These are phyloP conservation scores for Xylariales sp. DNA, from an alignment of 2,329 filamentous ascomycete genomes.

Conservation along the genomic window DNA sequence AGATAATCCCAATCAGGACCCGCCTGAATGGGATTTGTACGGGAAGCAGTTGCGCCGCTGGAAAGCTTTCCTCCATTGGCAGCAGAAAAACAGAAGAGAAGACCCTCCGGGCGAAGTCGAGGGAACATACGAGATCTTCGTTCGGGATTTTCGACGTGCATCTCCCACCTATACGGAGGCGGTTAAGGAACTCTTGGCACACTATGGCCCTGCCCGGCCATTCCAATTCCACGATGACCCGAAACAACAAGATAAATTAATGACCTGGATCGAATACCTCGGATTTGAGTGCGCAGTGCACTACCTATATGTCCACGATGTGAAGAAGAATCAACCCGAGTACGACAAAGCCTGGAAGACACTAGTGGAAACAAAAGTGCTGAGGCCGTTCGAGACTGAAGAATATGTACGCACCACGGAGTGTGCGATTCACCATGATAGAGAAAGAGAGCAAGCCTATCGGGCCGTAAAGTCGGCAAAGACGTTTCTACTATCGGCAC, in stretches of 20 bases:
- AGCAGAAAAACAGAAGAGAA: neutral
- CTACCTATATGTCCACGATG: conserved; percentile 36
- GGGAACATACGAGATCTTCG: neutral
- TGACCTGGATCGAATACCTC: conserved; percentile 56
- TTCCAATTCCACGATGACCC: conserved; percentile 70
- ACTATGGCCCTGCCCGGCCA: conserved; percentile 68
- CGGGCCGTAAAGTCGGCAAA: neutral
- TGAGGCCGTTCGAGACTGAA: conserved; percentile 47
- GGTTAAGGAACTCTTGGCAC: conserved; percentile 34
- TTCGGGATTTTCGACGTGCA: neutral
- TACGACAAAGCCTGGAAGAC: conserved; percentile 50
- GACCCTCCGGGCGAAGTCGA: neutral
- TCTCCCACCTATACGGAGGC: conserved; percentile 6
- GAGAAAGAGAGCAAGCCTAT: neutral
- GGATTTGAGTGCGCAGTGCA: conserved; percentile 43
- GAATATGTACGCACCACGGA: conserved; percentile 39
- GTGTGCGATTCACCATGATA: neutral
- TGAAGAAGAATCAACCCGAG: conserved; percentile 40
- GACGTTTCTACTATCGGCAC: neutral
- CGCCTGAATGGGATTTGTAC: conserved; percentile 12
- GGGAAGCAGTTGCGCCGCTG: neutral
- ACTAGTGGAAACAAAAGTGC: conserved; percentile 49
- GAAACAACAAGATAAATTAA: conserved; percentile 49
- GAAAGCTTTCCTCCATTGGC: conserved; percentile 8
- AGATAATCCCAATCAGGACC: neutral